Conservation (phyloP, 495 filamentous ascomycete species). For the Xylaria venustula region DNA sequence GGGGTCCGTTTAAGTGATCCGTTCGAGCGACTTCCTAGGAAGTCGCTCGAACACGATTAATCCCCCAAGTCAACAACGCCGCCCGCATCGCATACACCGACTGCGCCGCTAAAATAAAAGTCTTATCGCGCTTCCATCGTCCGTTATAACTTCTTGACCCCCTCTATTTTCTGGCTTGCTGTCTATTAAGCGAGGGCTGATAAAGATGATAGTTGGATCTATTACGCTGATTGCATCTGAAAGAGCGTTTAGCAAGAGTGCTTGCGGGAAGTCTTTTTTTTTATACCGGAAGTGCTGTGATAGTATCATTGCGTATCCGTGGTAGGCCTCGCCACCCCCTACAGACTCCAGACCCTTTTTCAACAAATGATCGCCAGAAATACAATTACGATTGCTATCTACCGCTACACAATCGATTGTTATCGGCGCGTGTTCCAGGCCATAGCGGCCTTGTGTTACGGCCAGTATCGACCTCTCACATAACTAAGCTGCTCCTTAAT, state of each 20-base stretch:
- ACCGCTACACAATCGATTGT: background rate
- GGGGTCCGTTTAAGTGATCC: background rate
- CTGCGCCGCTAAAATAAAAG: no score
- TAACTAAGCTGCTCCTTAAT: no score
- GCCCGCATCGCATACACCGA: no score
- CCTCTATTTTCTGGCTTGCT: no score
- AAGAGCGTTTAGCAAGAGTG: conserved; percentile 5
- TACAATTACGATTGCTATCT: background rate
- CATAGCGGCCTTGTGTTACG: background rate
- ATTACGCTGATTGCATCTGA: background rate
- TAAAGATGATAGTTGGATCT: background rate
- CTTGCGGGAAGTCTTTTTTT: background rate
- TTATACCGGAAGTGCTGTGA: background rate
- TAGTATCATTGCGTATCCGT: background rate
- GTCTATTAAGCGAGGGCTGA: background rate
- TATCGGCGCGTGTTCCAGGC: background rate
- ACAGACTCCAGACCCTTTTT: background rate
- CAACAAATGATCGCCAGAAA: background rate
- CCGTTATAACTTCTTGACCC: no score
- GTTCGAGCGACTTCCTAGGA: background rate
- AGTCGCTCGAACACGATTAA: background rate
- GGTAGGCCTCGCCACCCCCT: background rate
- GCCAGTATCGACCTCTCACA: no score
- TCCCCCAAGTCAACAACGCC: no score
- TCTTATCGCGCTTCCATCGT: no score